These are phyloP conservation scores for Cyberlindnera subsufficiens DNA, from an alignment of 805 yeast species.

Conservation along the genomic window DNA sequence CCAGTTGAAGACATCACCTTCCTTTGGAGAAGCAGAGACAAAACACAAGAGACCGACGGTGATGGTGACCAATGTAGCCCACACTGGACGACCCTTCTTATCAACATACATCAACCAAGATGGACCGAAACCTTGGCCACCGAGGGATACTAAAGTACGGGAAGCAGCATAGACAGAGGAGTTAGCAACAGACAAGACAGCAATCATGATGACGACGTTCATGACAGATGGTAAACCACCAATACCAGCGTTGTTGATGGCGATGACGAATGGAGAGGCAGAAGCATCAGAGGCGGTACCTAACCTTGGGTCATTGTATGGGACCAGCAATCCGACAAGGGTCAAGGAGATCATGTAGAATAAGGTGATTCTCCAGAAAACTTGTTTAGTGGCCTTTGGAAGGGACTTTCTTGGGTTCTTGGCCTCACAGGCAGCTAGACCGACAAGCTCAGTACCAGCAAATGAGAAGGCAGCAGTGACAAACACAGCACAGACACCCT, in stretches of 20 bases:
- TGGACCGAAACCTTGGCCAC: conserved; percentile 49
- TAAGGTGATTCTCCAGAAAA: conserved; percentile 67
- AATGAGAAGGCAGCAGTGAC: conserved; percentile 66
- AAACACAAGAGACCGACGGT: conserved; percentile 53
- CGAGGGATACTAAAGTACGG: conserved; percentile 46
- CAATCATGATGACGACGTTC: conserved; percentile 55
- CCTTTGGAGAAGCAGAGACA: conserved; percentile 53
- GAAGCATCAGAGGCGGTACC: conserved; percentile 51
- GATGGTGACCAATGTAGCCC: conserved; percentile 36
- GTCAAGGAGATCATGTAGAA: conserved; percentile 59
- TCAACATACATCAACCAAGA: conserved; percentile 40
- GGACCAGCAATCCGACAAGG: conserved; percentile 66
- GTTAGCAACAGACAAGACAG: conserved; percentile 44
- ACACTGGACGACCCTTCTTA: conserved; percentile 48
- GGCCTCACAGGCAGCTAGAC: conserved; percentile 44
- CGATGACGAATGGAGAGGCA: conserved; percentile 80
- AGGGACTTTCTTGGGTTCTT: conserved; percentile 39
- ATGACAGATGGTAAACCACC: conserved; percentile 53
- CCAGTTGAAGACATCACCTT: conserved; percentile 65
- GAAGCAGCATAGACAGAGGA: conserved; percentile 52
- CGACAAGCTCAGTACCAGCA: conserved; percentile 60
- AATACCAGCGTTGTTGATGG: conserved; percentile 57
- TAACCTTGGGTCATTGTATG: conserved; percentile 45
- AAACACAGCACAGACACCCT: conserved; percentile 49
- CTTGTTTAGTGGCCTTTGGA: conserved; percentile 45